These are phyloP conservation scores for Barnettozyma californica DNA, from an alignment of 805 yeast species.

Conservation along the genomic window DNA sequence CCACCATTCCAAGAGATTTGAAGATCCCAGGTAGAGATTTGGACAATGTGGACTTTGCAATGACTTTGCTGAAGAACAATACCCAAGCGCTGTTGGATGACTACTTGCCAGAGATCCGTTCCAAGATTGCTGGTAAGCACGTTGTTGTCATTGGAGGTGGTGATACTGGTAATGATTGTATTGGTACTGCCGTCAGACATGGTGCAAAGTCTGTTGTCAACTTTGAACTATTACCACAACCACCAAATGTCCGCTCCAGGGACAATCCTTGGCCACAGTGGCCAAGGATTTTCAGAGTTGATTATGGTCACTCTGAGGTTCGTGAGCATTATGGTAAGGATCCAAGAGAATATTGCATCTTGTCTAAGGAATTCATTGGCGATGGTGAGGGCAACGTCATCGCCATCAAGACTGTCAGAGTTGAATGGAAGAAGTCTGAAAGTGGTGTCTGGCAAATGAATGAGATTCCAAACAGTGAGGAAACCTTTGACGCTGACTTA, in stretches of 20 bases:
- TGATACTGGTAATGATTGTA: slow-evolving; percentile 98
- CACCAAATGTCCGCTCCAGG: slow-evolving; percentile 77
- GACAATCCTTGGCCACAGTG: slow-evolving; percentile 99
- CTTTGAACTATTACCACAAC: slow-evolving; percentile 92
- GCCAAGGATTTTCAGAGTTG: slow-evolving; percentile 97
- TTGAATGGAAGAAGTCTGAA: slow-evolving; percentile 95
- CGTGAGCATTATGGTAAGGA: slow-evolving; percentile 92
- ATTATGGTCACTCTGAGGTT: slow-evolving; percentile 96
- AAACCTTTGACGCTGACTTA: slow-evolving; percentile 89
- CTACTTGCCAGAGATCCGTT: slow-evolving; percentile 70
- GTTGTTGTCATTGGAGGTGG: slow-evolving; percentile 99
- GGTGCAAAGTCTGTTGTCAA: slow-evolving; percentile 92
- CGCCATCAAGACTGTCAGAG: slow-evolving; percentile 94
- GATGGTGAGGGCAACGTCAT: slow-evolving; percentile 92
- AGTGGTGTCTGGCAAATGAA: slow-evolving; percentile 99
- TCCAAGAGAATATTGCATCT: slow-evolving; percentile 93
- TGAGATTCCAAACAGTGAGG: slow-evolving; percentile 93
- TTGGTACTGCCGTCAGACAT: slow-evolving; percentile 95
- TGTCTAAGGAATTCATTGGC: slow-evolving; percentile 92
- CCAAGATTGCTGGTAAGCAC: slow-evolving; percentile 72
- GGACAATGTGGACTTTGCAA: slow-evolving; percentile 88
- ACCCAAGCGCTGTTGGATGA: slow-evolving; percentile 85
- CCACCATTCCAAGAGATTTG: slow-evolving; percentile 94
- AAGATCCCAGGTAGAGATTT: slow-evolving; percentile 90
- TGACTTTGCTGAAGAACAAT: slow-evolving; percentile 84